Evolutionary conservation across 768 basidiomycete species (phyloP), one percentile per base, ranked within the genome.

Genomic region (Lactarius hatsudake): DNA sequence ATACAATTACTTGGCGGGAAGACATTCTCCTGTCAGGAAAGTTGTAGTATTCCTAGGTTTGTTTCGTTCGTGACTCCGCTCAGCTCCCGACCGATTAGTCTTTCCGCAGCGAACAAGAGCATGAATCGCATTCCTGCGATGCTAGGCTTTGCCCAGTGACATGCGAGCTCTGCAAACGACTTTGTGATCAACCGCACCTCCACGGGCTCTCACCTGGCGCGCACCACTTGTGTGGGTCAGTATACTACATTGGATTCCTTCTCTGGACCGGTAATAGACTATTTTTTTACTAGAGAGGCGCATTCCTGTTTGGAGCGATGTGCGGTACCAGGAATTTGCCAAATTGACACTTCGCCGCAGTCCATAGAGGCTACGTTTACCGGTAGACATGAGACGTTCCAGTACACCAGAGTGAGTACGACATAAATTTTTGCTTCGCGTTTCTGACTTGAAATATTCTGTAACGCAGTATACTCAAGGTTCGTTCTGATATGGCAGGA

Each of bases 321-420:
- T 68, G 68, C 76, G n/a, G 76, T 79, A 0, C 71, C 71, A 0
- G 87, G 87, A 4, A 83, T 82, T 18, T 88, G 87, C 67, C 79
- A 86, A 59, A 87, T 88, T 15, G 82, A 87, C 56, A 85, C 81
- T 0, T 77, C 81, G 0, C 87, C 87, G 0, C 83, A 84, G 61
- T 83, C 86, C 0, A 81, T 88, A 32, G 82, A 86, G 71, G 84
- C 86, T 7, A 87, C 85, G 0, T 88, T 88, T 68, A 83, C 81
- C 0, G 87, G 87, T 0, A 76, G 74, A 63, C 83, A 87, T 61
- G 84, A 86, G 69, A 84, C 82, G 0, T 88, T 87, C 69, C 81
- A 85, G 70, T 88, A 86, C 60, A 88, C 87, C 0, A 88, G 87
- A 79, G 87, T 84, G 58, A 32, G 73, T 69, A 9, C n/a, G 9